These are phyloP conservation scores for Solanum phureja DNA, from an alignment of 257 asterid genomes.

Conservation along the genomic window DNA sequence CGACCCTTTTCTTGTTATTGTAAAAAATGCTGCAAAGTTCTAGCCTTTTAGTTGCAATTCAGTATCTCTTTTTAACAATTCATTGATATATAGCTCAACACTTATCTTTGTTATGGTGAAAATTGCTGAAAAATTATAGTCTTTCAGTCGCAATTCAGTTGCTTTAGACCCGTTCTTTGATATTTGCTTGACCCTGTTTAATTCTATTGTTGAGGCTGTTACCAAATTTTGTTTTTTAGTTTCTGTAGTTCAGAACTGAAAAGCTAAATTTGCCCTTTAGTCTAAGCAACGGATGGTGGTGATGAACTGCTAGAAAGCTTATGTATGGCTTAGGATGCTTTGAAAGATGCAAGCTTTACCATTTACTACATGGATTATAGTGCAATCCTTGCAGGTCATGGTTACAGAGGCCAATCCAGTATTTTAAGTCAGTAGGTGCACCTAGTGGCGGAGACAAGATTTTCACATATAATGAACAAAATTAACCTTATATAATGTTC, in stretches of 20 bases:
- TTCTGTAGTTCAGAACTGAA: not conserved
- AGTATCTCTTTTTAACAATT: not conserved
- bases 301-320: not conserved
- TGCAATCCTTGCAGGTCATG: not conserved
- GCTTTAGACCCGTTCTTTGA: not conserved
- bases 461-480: not conserved
- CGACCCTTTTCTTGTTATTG: not conserved
- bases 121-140: not conserved
- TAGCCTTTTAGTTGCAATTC: not conserved
- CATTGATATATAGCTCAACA: not conserved
- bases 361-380: not conserved
- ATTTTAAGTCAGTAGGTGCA: not conserved
- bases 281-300: not conserved
- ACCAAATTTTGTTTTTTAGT: not conserved
- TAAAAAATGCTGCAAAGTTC: not conserved
- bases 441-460: not conserved
- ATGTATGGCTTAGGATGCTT: not conserved
- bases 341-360: not conserved
- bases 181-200: not conserved
- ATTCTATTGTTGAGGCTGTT: not conserved
- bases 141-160: not conserved
- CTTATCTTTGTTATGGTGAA: not conserved
- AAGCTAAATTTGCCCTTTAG: not conserved
- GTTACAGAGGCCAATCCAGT: not conserved
- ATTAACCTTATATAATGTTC: not conserved